Conservation (phyloP, 805 yeast genomes). For the Ogataea sp. region DNA sequence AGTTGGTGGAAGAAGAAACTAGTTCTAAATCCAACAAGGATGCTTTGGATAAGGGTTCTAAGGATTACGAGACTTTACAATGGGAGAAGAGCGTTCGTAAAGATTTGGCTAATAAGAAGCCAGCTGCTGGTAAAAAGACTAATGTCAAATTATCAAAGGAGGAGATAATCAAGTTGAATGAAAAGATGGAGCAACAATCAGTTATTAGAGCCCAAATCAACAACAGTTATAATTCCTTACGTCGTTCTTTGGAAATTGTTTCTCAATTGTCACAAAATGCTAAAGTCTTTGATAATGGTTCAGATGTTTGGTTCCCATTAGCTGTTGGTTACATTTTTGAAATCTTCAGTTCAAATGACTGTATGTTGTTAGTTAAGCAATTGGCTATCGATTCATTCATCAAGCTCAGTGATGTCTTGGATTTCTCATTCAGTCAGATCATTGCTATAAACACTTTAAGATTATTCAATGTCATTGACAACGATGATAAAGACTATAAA, state of each 20-base stretch:
- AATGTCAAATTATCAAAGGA: constrained; percentile 67
- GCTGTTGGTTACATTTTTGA: constrained; percentile 45
- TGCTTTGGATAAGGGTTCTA: constrained; percentile 60
- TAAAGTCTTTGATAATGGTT: constrained; percentile 53
- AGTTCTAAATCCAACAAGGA: constrained; percentile 29
- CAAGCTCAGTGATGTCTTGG: constrained; percentile 30
- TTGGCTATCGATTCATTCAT: background rate
- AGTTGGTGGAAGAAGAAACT: constrained; percentile 46
- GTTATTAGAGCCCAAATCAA: constrained; percentile 42
- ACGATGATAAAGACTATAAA: constrained; percentile 34
- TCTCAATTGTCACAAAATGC: constrained; percentile 44
- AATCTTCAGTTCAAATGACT: constrained; percentile 30
- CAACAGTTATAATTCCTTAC: constrained; percentile 26
- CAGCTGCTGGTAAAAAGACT: constrained; percentile 1
- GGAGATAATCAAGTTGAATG: constrained; percentile 55
- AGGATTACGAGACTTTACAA: constrained; percentile 75
- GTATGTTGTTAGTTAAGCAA: constrained; percentile 23
- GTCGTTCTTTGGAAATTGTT: constrained; percentile 46
- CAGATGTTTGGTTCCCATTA: constrained; percentile 61
- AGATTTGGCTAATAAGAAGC: constrained; percentile 55
- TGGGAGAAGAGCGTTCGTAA: constrained; percentile 86
- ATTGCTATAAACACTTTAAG: constrained; percentile 69
- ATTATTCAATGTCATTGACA: constrained; percentile 35
- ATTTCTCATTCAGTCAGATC: constrained; percentile 31
- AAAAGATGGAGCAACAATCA: constrained; percentile 57